A percentile compares a stretch with the other conserved stretches of the same genome.
Evolutionary conservation across 176 grass and related monocot genomes (phyloP).

Genomic region (Carex myosuroides): DNA sequence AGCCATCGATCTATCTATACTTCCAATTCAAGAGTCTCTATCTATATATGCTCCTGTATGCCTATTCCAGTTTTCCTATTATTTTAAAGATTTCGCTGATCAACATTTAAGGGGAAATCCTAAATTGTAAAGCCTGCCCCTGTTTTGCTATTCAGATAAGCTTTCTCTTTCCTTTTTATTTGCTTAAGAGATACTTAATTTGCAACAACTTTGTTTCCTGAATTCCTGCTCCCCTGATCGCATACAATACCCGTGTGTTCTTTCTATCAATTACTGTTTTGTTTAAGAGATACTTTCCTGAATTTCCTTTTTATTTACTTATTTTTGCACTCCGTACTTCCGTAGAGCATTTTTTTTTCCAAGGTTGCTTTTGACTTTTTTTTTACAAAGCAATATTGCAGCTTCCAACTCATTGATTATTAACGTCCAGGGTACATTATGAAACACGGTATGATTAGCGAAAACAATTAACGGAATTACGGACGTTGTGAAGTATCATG

Average conservation of each 20-base stretch:
- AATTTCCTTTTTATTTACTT: too few species aligned
- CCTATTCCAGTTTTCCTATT: too few species aligned
- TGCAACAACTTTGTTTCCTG: background rate
- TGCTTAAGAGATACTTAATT: background rate
- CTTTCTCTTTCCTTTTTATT: background rate
- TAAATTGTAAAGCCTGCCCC: too few species aligned
- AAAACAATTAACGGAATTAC: too few species aligned
- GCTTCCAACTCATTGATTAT: background rate
- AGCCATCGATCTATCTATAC: background rate
- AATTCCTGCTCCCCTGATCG: background rate
- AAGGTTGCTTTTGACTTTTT: background rate
- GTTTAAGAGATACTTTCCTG: too few species aligned
- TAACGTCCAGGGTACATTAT: too few species aligned
- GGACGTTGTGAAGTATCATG: too few species aligned
- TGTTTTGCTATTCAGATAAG: background rate
- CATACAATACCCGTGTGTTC: background rate
- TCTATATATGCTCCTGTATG: too few species aligned
- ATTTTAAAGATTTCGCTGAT: too few species aligned
- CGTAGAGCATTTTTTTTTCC: background rate
- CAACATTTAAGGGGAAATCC: too few species aligned
- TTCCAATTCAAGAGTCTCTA: background rate
- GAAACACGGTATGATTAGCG: too few species aligned
- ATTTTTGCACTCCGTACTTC: background rate
- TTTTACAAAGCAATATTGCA: background rate
- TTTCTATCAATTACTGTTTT: background rate